A percentile compares a stretch with the other conserved stretches of the same genome.
Conservation (phyloP, 257 asterid species). For the Craterostigma plantagineum region DNA sequence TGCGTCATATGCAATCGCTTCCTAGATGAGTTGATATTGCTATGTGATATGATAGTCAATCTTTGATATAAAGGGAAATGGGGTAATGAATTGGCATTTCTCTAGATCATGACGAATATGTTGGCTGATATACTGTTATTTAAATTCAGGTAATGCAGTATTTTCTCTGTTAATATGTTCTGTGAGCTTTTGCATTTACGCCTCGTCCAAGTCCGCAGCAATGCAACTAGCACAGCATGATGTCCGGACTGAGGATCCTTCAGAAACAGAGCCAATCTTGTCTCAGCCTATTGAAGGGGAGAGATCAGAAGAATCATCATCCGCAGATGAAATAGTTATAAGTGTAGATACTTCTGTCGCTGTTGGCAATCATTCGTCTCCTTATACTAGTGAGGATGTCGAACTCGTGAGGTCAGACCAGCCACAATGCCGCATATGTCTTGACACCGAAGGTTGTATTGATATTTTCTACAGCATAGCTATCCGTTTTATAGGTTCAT, state of each 20-base stretch:
- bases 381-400: constrained; percentile 29
- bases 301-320: constrained; percentile 40
- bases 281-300: constrained; percentile 23
- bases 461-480: constrained; percentile 1
- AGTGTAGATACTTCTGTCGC: constrained; percentile 37
- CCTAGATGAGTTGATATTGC: too few species aligned
- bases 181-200: too few species aligned
- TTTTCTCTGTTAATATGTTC: too few species aligned
- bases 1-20: too few species aligned
- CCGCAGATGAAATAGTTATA: constrained; percentile 63
- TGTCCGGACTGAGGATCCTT: constrained; percentile 39
- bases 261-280: constrained; percentile 89
- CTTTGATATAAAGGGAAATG: too few species aligned
- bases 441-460: constrained; percentile 67
- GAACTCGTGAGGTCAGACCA: constrained; percentile 52
- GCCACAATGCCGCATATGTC: constrained; percentile 93
- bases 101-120: too few species aligned
- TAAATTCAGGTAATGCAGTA: too few species aligned
- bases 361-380: constrained; percentile 21
- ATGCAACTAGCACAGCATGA: constrained; percentile 75
- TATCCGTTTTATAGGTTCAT: constrained; percentile 4
- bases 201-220: constrained; percentile 14
- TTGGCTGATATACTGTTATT: too few species aligned
- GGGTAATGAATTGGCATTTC: too few species aligned
- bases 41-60: too few species aligned